A percentile compares a stretch with the other conserved stretches of the same genome.
phyloP scores from a whole-genome alignment of 2,329 filamentous ascomycete species.

The Boeremia lycopersici region DNA sequence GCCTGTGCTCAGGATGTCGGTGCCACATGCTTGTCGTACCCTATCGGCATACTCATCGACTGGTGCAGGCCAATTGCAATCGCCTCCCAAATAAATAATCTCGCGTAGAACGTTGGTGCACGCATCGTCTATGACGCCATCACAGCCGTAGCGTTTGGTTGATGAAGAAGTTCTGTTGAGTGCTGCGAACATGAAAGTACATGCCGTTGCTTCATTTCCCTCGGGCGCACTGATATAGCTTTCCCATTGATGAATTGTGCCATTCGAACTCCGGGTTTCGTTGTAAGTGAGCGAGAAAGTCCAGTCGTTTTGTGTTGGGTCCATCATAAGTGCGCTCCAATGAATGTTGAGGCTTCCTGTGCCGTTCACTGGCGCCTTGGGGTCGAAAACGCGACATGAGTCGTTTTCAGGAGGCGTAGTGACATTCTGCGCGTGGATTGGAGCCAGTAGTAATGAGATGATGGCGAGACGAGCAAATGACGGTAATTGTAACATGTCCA shows the following conservation, averaged over 20 bases:
- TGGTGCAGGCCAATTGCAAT: neutral
- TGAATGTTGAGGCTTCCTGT: conserved; percentile 13
- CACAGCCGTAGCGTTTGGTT: conserved; percentile 1
- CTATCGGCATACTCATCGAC: neutral
- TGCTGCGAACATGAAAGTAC: conserved; percentile 4
- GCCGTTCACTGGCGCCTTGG: conserved; percentile 4
- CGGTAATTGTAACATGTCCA: neutral
- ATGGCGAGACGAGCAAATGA: neutral
- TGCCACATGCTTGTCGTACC: neutral
- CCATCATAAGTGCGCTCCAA: conserved; percentile 17
- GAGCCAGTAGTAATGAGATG: neutral
- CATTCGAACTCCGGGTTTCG: neutral
- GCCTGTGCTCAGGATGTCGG: neutral
- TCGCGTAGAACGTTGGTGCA: conserved; percentile 1
- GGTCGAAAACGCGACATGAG: neutral
- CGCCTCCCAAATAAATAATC: neutral
- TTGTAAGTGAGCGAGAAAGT: conserved; percentile 9
- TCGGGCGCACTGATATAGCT: conserved; percentile 4
- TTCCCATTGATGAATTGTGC: neutral
- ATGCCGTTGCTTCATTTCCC: conserved; percentile 1
- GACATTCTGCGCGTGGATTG: neutral
- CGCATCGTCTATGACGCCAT: conserved; percentile 4
- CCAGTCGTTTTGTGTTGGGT: conserved; percentile 13
- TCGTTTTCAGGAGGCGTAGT: neutral
- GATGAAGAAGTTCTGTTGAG: conserved; percentile 8